Percentiles rank a stretch among this genome's conserved stretches.
phyloP scores from a whole-genome alignment of 768 basidiomycete genomes.

The Pulveroboletus sp. region DNA sequence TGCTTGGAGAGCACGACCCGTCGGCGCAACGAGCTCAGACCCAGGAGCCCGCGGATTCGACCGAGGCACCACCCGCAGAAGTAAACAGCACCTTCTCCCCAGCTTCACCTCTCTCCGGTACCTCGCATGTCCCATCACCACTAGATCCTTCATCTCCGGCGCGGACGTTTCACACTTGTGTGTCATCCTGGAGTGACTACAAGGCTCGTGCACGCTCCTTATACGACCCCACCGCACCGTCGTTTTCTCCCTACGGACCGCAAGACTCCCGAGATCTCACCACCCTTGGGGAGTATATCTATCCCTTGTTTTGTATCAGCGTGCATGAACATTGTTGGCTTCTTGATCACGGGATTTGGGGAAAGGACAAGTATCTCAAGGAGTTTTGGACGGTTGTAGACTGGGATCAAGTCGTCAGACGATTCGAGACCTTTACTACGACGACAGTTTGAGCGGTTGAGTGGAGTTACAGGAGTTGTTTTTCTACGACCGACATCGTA shows the following conservation, averaged over 20 bases:
- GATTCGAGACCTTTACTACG: slow-evolving; percentile 26
- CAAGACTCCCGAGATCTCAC: slow-evolving; percentile 23
- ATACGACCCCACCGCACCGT: slow-evolving; percentile 18
- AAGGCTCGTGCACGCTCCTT: slow-evolving; percentile 23
- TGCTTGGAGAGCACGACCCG: slow-evolving; percentile 26
- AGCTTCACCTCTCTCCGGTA: slow-evolving; percentile 43
- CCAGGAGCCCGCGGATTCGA: background rate
- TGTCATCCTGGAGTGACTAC: slow-evolving; percentile 2
- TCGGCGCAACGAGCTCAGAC: background rate
- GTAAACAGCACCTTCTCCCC: slow-evolving; percentile 29
- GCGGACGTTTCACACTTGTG: slow-evolving; percentile 28
- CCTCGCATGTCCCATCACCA: slow-evolving; percentile 29
- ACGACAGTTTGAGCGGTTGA: slow-evolving; percentile 6
- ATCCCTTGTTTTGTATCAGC: slow-evolving; percentile 73
- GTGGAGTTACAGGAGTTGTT: background rate
- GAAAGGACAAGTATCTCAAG: slow-evolving; percentile 80
- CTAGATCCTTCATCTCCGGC: slow-evolving; percentile 27
- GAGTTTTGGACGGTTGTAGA: slow-evolving; percentile 82
- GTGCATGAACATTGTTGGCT: slow-evolving; percentile 88
- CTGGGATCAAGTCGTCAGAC: slow-evolving; percentile 55
- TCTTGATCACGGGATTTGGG: slow-evolving; percentile 86
- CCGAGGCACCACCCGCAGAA: slow-evolving; percentile 19
- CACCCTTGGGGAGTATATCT: slow-evolving; percentile 50
- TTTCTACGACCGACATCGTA: slow-evolving; percentile 11
- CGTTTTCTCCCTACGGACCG: slow-evolving; percentile 3